Base-by-base conservation (phyloP, 2,329 filamentous ascomycete genomes). In the Cadophora luteo-olivacea region DNA sequence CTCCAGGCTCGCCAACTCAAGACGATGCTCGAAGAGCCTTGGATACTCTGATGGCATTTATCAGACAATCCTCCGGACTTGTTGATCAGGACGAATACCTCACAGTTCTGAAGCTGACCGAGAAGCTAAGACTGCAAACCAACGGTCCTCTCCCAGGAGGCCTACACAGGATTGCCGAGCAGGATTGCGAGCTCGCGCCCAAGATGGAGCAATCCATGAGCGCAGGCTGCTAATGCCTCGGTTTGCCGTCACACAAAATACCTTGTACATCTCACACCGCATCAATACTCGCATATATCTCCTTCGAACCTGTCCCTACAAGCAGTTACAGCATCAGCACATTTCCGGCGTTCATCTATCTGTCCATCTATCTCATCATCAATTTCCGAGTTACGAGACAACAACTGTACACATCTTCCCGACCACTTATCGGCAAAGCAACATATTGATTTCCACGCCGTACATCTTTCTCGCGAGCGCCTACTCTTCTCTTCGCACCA, bases 21-120 rank as follows among this genome's bases (percentile, higher is more conserved):
- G 94, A 97, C 74, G 94, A 98, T 78, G 94, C 94, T 4, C 87
- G 92, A 49, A 86, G 89, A 63, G 95, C 94, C 1, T 86, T 97
- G 4, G 91, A 95, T 75, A 89, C 94, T 2, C 87, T 97, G 24
- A 86, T 97, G 78, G 90, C 82, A 69, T 97, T 95, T 77, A 91
- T 97, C 78, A 89, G 89, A 69, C 87, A 91, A 73, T 88, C 89
- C 14, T 81, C 84, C 0, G 90, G 89, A 0, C 86, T 93, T 38
- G 87, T 92, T 19, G 92, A 96, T 76, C 87, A 93, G 58, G 87
- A 87, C 74, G 94, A 97, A 71, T 94, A 91, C 78, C 80, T 92
- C 72, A 88, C 89, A 3, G 89, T 97, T 60, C 85, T 93, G 22
- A 93, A 93, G 77, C 82, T 97, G 72, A 95, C 94, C 78, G 92